Evolutionary conservation across 2,329 filamentous ascomycete species (phyloP), one percentile per base, ranked within the genome.

Genomic region (Colletotrichum tropicicola): DNA sequence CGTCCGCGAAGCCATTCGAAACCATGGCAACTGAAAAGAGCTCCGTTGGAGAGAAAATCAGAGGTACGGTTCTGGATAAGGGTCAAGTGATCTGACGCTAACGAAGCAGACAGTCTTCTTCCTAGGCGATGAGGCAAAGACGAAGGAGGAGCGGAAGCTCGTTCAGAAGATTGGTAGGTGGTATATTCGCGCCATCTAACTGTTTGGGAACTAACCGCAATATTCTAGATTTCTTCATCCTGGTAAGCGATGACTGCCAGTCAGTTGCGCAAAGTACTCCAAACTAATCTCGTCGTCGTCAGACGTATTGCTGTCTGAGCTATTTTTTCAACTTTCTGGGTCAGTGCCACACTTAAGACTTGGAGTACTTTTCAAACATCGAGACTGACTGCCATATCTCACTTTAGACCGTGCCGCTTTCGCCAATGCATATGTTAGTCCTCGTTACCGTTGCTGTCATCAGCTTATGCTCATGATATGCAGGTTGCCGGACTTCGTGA

Each of bases 401-500:
- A 17, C 12, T 37, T 3, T n/a, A 68, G 66, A 68, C 7, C 62
- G 66, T 30, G 66, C 66, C 23, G 66, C 66, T 13, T 68, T 66
- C 10, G 66, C 66, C 44, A 68, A 68, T 53, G 66, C 66, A 21
- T 68, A 68, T 21, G 63, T 68, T 19, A 45, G 54, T 25, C 10
- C 3, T 27, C 0, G 4, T 25, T 13, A 2, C 21, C 17, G 8
- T 4, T 25, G 10, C 4, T 15, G 15, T n/a, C 3, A 4, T 6
- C 4, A 13, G 8, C 9, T 23, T 5, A 25, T 17, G 3, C 43
- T 15, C 0, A 15, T 12, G 21, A 3, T 21, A n/a, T 5, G 3
- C 32, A 68, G 63, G 58, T 90, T 13, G 87, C 87, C 6, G 86
- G 87, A 0, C 75, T 90, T 6, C 82, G 87, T 54, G 80, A 80